Conservation (phyloP, 352 stramenopile genomes). For the Blastocystis sp. region DNA sequence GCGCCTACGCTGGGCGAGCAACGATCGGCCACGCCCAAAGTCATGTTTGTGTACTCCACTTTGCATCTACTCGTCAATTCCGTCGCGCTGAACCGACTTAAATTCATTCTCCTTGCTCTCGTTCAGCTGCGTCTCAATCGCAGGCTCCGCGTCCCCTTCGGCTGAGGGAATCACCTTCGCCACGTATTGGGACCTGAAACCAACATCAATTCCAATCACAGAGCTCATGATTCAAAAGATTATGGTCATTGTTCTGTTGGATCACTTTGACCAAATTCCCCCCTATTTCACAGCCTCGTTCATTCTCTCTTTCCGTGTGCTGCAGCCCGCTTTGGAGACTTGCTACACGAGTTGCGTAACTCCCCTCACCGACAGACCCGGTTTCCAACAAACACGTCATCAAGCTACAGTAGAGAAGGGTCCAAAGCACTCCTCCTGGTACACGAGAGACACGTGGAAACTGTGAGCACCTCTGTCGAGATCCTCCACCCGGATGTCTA, state of each 20-base stretch:
- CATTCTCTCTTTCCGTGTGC: no score
- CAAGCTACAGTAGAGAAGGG: slow-evolving; percentile 6
- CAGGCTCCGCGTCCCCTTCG: slow-evolving; percentile 5
- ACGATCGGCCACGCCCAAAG: not conserved
- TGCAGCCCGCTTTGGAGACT: no score
- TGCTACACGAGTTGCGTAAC: no score
- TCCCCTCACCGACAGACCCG: no score
- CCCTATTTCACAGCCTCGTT: no score
- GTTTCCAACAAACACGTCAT: slow-evolving; percentile 48
- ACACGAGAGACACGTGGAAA: slow-evolving; percentile 1
- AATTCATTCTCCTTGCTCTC: slow-evolving; percentile 18
- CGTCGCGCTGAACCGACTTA: not conserved
- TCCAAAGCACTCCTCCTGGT: slow-evolving; percentile 29
- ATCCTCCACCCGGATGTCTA: not conserved
- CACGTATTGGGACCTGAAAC: slow-evolving; percentile 55
- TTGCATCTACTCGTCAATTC: slow-evolving; percentile 34
- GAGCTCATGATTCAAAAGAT: slow-evolving; percentile 62
- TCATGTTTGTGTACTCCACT: slow-evolving; percentile 51
- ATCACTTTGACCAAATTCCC: not conserved
- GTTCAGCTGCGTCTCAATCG: not conserved
- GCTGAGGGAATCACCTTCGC: not conserved
- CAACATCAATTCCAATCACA: slow-evolving; percentile 61
- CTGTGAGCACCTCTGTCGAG: not conserved
- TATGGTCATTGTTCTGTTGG: slow-evolving; percentile 36
- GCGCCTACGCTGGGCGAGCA: not conserved